phyloP scores from a whole-genome alignment of 192 early-diverging fungal species.

The Entomortierella beljakovae region DNA sequence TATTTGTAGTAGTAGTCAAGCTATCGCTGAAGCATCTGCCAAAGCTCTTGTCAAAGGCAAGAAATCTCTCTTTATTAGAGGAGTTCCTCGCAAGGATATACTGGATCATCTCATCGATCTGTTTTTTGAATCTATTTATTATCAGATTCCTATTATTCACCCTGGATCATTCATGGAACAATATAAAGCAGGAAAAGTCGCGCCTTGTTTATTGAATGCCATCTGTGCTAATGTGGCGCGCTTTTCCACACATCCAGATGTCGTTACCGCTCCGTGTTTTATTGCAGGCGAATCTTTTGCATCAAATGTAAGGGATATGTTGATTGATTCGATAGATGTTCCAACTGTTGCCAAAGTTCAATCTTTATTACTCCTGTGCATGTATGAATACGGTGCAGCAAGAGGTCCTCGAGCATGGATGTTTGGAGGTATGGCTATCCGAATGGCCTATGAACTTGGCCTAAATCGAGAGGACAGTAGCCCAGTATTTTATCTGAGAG shows the following conservation, averaged over 20 bases:
- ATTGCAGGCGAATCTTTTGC: constrained; percentile 66
- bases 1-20: no score
- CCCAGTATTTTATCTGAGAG: constrained; percentile 52
- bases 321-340: constrained; percentile 59
- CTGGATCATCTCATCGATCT: constrained; percentile 62
- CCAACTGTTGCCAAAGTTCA: constrained; percentile 63
- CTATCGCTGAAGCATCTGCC: not conserved
- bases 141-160: constrained; percentile 62
- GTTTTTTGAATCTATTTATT: constrained; percentile 61
- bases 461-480: constrained; percentile 63
- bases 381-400: constrained; percentile 63
- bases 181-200: constrained; percentile 52
- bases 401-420: constrained; percentile 68
- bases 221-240: constrained; percentile 61
- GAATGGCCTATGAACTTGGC: constrained; percentile 66
- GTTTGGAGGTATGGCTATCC: constrained; percentile 65
- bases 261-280: constrained; percentile 60
- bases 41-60: constrained; percentile 11
- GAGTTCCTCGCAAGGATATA: constrained; percentile 57
- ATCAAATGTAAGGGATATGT: constrained; percentile 46
- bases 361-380: constrained; percentile 56
- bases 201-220: constrained; percentile 58
- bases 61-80: constrained; percentile 36
- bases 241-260: constrained; percentile 58
- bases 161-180: constrained; percentile 56